Base-by-base conservation (phyloP, 352 stramenopile species). In the Globisporangium okanoganense region DNA sequence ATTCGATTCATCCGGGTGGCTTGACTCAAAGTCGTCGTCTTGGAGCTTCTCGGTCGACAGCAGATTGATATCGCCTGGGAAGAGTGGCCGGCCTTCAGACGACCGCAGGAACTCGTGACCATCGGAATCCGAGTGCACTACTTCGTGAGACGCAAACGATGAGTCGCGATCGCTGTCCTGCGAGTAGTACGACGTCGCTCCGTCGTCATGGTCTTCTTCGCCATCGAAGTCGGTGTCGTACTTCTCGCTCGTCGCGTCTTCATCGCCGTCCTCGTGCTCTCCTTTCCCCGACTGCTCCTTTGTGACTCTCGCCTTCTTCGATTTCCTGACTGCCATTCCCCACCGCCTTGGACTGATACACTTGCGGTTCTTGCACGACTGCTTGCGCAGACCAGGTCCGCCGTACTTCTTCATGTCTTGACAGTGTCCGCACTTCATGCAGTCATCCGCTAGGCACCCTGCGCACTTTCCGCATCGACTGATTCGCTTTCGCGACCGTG, bases 391-490 rank as follows among this genome's bases (percentile, higher is more conserved):
- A 5, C 87, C 87, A 22, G 87, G 87, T 9, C 87, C 87, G 27
- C 87, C 87, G 38, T 94, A 96, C 53, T 96, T 96, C 57, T 94
- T 94, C 87, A 94, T 96, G 56, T 96, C 87, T 62, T 94, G 82
- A 56, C 87, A 96, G 36, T 94, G 85, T 0, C 82, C 85, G 61
- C 87, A 96, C 59, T 79, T 79, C 85, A 94, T 92, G 66, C 87
- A 96, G 40, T 96, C 87, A 14, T 86, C 82, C 5, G 85, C 66
- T 35, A 92, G 66, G 31, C 87, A 96, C 7, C 87, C 87, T 24
- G 73, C 52, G 56, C 87, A 96, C 62, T 86, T 87, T 14, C 85
- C 85, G 45, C 87, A 96, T 25, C 87, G 75, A 44, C 74, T 87
- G 51, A 95, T 85, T 18, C 86, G 70, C 52, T 94, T 86, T 13